phyloP scores from a whole-genome alignment of 306 rosid genomes.

The Pachyrhizus erosus region DNA sequence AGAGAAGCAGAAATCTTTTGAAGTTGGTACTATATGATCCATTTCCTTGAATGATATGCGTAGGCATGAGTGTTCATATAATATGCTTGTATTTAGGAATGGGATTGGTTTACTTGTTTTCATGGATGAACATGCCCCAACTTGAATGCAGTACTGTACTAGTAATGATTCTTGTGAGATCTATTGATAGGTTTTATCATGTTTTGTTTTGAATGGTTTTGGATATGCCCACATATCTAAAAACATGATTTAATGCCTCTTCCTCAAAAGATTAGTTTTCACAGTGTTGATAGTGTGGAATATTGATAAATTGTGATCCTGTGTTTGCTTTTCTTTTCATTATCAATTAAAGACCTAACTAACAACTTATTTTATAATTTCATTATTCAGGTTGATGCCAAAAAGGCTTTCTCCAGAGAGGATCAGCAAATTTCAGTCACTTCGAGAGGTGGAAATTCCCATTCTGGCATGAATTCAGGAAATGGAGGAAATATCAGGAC shows the following conservation, averaged over 20 bases:
- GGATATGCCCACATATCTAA: not conserved
- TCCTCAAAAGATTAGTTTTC: conserved; percentile 2
- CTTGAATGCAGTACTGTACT: not conserved
- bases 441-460: conserved; percentile 70
- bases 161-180: conserved; percentile 22
- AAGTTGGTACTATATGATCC: conserved; percentile 1
- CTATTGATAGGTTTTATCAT: not conserved
- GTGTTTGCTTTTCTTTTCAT: not conserved
- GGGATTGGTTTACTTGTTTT: not conserved
- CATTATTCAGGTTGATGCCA: conserved; percentile 88
- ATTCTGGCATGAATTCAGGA: conserved; percentile 68
- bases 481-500: conserved; percentile 88
- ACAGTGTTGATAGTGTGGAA: not conserved
- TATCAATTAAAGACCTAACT: conserved; percentile 21
- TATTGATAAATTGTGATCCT: not conserved
- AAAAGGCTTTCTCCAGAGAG: conserved; percentile 97
- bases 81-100: not conserved
- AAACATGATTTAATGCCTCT: not conserved
- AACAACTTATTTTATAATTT: conserved; percentile 40
- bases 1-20: not conserved
- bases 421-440: conserved; percentile 86
- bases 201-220: not conserved
- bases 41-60: not conserved
- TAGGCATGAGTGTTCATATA: not conserved
- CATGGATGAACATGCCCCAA: not conserved